Evolutionary conservation across 345 rosid genomes (phyloP).

Genomic region (Dipteronia dyeriana): DNA sequence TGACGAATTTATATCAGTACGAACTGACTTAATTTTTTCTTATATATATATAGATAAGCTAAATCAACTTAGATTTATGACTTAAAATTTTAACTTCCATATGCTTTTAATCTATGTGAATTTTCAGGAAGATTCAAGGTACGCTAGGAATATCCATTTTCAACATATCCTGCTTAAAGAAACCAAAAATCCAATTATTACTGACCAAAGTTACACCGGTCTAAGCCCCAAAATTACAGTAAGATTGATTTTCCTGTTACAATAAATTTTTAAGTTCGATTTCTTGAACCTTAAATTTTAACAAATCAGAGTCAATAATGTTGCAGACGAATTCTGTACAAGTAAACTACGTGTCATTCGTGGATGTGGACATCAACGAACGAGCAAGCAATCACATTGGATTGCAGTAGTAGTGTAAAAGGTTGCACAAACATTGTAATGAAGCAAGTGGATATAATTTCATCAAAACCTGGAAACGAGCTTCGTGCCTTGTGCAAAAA

Average conservation of each 20-base stretch:
- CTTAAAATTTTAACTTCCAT: no score
- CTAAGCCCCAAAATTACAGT: background rate
- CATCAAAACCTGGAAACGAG: constrained; percentile 11
- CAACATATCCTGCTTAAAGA: no score
- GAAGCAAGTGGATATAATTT: constrained; percentile 19
- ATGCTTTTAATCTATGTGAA: background rate
- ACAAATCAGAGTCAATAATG: no score
- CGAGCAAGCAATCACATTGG: constrained; percentile 30
- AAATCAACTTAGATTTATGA: no score
- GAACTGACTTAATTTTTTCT: no score
- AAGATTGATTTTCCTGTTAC: background rate
- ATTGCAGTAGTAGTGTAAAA: constrained; percentile 16
- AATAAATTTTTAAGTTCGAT: no score
- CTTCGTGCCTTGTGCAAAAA: constrained; percentile 20
- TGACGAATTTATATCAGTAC: no score
- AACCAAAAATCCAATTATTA: constrained; percentile 31
- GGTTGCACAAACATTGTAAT: constrained; percentile 23
- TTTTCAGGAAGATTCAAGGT: constrained; percentile 32
- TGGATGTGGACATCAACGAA: constrained; percentile 24
- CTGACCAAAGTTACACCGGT: constrained; percentile 30
- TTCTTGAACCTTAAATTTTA: no score
- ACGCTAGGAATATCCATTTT: constrained; percentile 18
- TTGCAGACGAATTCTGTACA: background rate
- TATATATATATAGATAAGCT: no score
- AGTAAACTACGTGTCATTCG: constrained; percentile 27